These are phyloP conservation scores for Flammula alnicola DNA, from an alignment of 1,284 basidiomycete genomes.

Conservation along the genomic window DNA sequence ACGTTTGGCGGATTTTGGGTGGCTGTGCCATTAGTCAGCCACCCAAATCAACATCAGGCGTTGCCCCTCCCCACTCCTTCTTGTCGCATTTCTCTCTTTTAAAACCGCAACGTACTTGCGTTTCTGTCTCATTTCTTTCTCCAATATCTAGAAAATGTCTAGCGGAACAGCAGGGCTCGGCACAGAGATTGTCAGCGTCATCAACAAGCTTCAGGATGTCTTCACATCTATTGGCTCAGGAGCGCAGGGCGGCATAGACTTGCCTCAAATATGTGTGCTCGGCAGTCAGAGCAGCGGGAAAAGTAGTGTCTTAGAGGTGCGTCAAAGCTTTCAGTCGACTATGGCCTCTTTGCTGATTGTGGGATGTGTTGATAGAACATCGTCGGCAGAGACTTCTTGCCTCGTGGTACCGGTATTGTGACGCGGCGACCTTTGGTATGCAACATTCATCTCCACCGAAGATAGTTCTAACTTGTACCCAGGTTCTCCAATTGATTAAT, in stretches of 20 bases:
- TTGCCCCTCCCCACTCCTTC: too few species aligned
- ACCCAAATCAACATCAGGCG: too few species aligned
- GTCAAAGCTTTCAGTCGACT: constrained; percentile 24
- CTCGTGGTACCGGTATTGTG: constrained; percentile 97
- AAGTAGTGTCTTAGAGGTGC: constrained; percentile 85
- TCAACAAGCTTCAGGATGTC: constrained; percentile 88
- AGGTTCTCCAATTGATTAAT: constrained; percentile 96
- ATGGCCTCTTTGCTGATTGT: too few species aligned
- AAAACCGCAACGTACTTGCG: constrained; percentile 21
- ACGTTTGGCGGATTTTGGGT: too few species aligned
- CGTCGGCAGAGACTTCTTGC: constrained; percentile 95
- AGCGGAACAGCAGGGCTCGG: constrained; percentile 65
- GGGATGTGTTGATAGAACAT: constrained; percentile 65
- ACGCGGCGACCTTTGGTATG: constrained; percentile 89
- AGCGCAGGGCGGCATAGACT: constrained; percentile 76
- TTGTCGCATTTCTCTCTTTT: constrained; percentile 17
- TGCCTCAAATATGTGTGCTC: constrained; percentile 86
- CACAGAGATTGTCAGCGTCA: constrained; percentile 73
- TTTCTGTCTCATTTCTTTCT: constrained; percentile 21
- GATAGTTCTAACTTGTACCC: constrained; percentile 15
- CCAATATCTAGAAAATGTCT: constrained; percentile 52
- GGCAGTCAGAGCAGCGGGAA: constrained; percentile 88
- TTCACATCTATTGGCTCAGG: constrained; percentile 78
- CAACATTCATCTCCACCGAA: constrained; percentile 15
- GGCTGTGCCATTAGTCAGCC: too few species aligned